Conservation (phyloP, 2,329 filamentous ascomycete genomes). For the Fusarium sulawesiense region DNA sequence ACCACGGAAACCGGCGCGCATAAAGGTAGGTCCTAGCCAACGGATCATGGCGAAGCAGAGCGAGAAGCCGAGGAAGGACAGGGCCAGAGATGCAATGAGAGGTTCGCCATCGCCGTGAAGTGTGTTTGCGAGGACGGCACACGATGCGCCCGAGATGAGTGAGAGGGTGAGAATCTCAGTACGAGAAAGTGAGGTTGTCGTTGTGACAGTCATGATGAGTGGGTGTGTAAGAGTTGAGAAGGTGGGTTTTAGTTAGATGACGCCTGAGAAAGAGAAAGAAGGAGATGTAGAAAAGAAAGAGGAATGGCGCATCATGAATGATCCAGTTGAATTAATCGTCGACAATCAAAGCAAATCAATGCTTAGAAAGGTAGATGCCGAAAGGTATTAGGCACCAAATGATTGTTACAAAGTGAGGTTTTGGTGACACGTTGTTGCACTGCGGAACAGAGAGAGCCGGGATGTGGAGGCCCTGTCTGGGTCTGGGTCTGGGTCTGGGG, state of each 20-base stretch:
- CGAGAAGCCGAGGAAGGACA: slow-evolving; percentile 86
- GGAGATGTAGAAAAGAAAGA: neutral
- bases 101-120: slow-evolving; percentile 89
- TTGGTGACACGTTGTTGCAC: slow-evolving; percentile 43
- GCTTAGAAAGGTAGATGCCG: neutral
- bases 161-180: slow-evolving; percentile 67
- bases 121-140: slow-evolving; percentile 81
- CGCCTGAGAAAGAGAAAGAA: neutral
- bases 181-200: slow-evolving; percentile 58
- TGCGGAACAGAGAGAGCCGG: slow-evolving; percentile 18
- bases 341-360: neutral
- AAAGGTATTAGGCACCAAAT: too few relatives aligned
- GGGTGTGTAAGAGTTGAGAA: slow-evolving; percentile 6
- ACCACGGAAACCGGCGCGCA: slow-evolving; percentile 88
- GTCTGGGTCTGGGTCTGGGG: neutral
- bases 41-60: slow-evolving; percentile 86
- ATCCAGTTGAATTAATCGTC: neutral
- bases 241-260: slow-evolving; percentile 10
- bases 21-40: slow-evolving; percentile 92
- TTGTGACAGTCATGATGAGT: slow-evolving; percentile 46
- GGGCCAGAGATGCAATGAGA: slow-evolving; percentile 85
- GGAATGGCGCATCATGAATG: slow-evolving; percentile 31
- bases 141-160: slow-evolving; percentile 73
- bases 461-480: slow-evolving; percentile 22
- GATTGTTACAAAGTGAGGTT: slow-evolving; percentile 11